Evolutionary conservation across 2,329 filamentous ascomycete species (phyloP), one percentile per base, ranked within the genome.

Genomic region (Cytospora piceae): DNA sequence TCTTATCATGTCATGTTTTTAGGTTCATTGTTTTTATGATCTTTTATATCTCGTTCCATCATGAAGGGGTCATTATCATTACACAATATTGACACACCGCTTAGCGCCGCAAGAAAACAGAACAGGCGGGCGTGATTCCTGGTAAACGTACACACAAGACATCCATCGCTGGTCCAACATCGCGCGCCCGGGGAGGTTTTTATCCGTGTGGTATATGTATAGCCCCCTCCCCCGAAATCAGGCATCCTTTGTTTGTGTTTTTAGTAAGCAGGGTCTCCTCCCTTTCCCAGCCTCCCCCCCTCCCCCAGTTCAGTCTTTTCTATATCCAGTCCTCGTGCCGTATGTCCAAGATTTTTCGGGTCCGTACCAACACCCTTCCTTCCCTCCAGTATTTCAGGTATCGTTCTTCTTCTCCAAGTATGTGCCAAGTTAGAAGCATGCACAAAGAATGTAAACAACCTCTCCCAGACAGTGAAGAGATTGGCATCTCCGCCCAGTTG

Each of bases 31-130:
- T 51, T 57, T 56, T 29, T 51, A 17, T 37, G 12, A 22, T 46
- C 4, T 22, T 22, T 46, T 11, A 46, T 24, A 29, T 37, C 22
- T 63, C 60, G 22, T 63, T 51, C 60, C 53, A 51, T 63, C 60
- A n/a, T 63, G 53, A 37, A 24, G 31, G 32, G 39, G 54, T 59
- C 63, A 67, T 65, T 60, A 67, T 67, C 66, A 65, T 67, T 55
- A 65, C 49, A 63, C 59, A 57, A 56, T 58, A 60, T 63, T 34
- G 62, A 61, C 58, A 58, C 60, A 63, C 53, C 39, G 29, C 42
- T 63, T 17, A 34, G 27, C 39, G 53, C 39, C 60, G n/a, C 22
- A 15, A 3, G 4, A 39, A 22, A n/a, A 11, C 8, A 3, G 4
- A 39, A 22, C 29, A 11, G n/a, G 53, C 12, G 42, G 42, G 42